Base-by-base conservation (phyloP, 176 grass and related monocot species). In the Metroxylon sagu region DNA sequence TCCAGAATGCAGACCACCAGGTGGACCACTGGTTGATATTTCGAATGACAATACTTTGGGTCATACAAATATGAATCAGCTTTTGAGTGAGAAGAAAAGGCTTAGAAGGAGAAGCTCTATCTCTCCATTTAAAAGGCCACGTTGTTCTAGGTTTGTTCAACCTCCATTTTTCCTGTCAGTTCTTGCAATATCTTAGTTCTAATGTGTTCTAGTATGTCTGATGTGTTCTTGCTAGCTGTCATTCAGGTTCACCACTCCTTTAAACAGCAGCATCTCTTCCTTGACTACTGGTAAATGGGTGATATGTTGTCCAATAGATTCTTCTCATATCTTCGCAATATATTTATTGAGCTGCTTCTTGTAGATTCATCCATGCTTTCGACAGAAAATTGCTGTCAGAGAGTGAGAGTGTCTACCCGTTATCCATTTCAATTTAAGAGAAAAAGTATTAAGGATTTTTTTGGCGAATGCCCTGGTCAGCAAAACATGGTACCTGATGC, bases 61-160 rank as follows among this genome's bases (percentile, higher is more conserved):
- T 72, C 71, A 29, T 77, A 75, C 71, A 57, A 66, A 74, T 76
- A 55, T 29, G 21, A 74, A 79, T 43, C 43, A 31, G 35, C 51
- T 79, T 29, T 6, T 61, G 26, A 85, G 65, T 71, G 78, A 77
- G 62, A 85, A 88, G 73, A 70, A 66, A 73, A 80, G 71, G 75
- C 52, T 78, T 60, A 64, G 68, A 62, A 89, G 82, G 67, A 82
- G 59, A 74, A 91, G 54, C 76, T 85, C 75, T 65, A 21, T 81
- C 74, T 74, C 92, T 71, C 72, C 75, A 70, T 97, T 91, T 72
- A 97, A 91, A 88, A 77, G 65, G 61, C 92, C 92, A 26, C 87
- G 87, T 48, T 75, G 52, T 62, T 97, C 87, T 65, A 91, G 83
- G 92, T 97, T 66, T 52, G 65, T 85, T 79, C 30, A 61, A 81